Conservation (phyloP, 768 basidiomycete genomes). For the Tulasnella calospora region DNA sequence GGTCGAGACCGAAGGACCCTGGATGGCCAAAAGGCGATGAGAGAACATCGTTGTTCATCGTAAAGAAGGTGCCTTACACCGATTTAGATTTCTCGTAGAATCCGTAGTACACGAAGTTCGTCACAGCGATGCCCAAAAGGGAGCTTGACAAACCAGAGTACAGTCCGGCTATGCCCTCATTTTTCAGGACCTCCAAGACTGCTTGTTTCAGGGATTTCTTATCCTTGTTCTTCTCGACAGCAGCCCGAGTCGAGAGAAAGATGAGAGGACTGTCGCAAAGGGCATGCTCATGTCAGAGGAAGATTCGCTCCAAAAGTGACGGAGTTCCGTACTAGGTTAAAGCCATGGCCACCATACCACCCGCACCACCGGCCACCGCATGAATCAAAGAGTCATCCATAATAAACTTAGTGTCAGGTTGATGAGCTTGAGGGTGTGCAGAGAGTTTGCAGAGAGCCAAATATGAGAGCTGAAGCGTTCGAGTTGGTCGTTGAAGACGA, state of each 20-base stretch:
- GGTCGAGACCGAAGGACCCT: constrained; percentile 21
- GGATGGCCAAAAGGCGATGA: neutral
- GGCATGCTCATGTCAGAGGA: neutral
- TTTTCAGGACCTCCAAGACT: constrained; percentile 68
- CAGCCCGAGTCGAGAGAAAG: constrained; percentile 87
- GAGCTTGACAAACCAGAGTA: constrained; percentile 85
- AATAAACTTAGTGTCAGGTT: neutral
- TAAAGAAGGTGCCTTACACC: neutral
- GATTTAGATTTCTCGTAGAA: constrained; percentile 74
- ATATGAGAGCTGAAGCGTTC: neutral
- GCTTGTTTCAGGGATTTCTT: constrained; percentile 63
- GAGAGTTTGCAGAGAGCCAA: neutral
- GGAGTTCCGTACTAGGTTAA: constrained; percentile 63
- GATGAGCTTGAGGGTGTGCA: neutral
- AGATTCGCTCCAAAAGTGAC: neutral
- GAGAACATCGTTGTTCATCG: neutral
- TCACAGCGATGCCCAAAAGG: constrained; percentile 84
- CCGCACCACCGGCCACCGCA: constrained; percentile 80
- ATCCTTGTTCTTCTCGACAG: constrained; percentile 78
- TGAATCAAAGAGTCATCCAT: constrained; percentile 71
- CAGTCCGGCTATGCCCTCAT: constrained; percentile 77
- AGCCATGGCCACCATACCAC: constrained; percentile 89
- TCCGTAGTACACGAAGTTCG: constrained; percentile 94
- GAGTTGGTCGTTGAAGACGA: constrained; percentile 5
- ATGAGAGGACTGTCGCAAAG: constrained; percentile 66